Evolutionary conservation across 2,329 filamentous ascomycete genomes (phyloP).

Genomic region (Fusarium fujikuroi): DNA sequence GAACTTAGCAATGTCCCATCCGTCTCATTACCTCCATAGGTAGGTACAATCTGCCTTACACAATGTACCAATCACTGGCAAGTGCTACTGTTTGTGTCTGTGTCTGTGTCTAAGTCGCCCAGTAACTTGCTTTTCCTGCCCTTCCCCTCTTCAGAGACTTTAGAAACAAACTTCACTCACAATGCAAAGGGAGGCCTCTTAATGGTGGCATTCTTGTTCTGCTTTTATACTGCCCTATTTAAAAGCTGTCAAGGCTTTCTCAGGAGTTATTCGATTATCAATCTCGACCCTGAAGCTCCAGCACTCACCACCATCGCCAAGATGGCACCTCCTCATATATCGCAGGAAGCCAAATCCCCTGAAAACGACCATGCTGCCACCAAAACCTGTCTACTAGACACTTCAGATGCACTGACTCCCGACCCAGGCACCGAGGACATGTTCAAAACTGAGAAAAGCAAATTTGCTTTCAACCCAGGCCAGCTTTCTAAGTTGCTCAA

Average conservation of each 20-base stretch:
- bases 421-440: slow-evolving; percentile 80
- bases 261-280: background rate
- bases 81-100: slow-evolving; percentile 8
- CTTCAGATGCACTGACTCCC: slow-evolving; percentile 48
- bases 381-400: slow-evolving; percentile 37
- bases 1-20: background rate
- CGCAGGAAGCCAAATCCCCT: slow-evolving; percentile 25
- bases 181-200: slow-evolving; percentile 12
- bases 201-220: background rate
- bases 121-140: background rate
- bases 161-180: background rate
- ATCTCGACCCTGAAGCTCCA: background rate
- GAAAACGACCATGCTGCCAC: slow-evolving; percentile 9
- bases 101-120: background rate
- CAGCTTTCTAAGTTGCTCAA: slow-evolving; percentile 83
- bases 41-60: background rate
- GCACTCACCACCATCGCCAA: slow-evolving; percentile 25
- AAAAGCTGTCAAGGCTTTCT: background rate
- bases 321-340: slow-evolving; percentile 28
- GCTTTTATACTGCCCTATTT: background rate
- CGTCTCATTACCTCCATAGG: background rate
- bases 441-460: slow-evolving; percentile 78
- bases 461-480: slow-evolving; percentile 85
- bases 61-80: background rate
- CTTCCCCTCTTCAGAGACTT: background rate